These are phyloP conservation scores for Fraxinus americana DNA, from an alignment of 257 asterid genomes.

Conservation along the genomic window DNA sequence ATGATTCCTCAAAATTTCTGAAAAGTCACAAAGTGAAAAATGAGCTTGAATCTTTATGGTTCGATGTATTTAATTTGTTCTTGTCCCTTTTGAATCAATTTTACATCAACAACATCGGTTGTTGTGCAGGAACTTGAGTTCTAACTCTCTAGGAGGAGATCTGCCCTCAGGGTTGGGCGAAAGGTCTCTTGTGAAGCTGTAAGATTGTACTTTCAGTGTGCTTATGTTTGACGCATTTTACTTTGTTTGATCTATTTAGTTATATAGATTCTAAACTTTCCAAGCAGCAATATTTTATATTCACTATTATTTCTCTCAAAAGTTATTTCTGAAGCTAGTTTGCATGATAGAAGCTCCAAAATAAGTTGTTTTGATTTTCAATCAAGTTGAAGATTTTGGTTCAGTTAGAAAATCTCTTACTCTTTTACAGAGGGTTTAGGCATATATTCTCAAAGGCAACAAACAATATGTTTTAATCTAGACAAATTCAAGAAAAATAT, in stretches of 20 bases:
- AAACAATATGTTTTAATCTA: background rate
- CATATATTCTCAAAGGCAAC: background rate
- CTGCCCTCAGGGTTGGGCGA: conserved; percentile 76
- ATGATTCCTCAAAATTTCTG: background rate
- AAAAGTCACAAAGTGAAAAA: background rate
- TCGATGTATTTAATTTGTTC: background rate
- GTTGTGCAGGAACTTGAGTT: conserved; percentile 76
- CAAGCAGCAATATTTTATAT: background rate
- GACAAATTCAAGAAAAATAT: background rate
- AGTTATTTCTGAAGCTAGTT: background rate
- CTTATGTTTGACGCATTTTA: background rate
- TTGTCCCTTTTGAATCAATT: background rate
- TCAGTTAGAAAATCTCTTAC: background rate
- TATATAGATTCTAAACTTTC: background rate
- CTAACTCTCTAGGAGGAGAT: conserved; percentile 71
- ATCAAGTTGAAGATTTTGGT: background rate
- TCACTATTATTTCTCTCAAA: background rate
- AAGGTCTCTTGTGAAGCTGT: conserved; percentile 81
- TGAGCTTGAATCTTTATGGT: background rate
- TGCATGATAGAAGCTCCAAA: background rate
- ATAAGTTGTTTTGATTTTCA: background rate
- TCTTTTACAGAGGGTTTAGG: background rate
- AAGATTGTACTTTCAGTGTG: conserved; percentile 34
- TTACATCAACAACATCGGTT: conserved; percentile 11
- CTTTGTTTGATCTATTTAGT: background rate